Evolutionary conservation across 148 eudicot genomes (phyloP).

Genomic region (Nepenthes mirabilis): DNA sequence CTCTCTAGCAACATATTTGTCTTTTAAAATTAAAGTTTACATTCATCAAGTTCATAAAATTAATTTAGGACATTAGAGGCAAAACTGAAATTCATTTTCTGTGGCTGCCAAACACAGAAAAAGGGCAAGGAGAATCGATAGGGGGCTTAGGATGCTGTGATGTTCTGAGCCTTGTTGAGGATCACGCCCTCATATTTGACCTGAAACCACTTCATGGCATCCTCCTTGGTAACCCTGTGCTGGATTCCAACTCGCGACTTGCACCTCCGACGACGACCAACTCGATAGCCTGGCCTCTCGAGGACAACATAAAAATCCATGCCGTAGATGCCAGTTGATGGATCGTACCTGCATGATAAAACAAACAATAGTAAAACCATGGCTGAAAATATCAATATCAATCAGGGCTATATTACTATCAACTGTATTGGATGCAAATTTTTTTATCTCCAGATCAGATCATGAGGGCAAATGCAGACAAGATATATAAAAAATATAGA

Average conservation of each 20-base stretch:
- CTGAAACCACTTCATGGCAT: slow-evolving; percentile 78
- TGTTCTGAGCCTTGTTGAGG: slow-evolving; percentile 52
- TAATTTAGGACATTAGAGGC: too few relatives aligned
- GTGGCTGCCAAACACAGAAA: background rate
- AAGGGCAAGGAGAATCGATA: background rate
- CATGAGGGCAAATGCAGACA: too few relatives aligned
- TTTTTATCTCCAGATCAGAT: too few relatives aligned
- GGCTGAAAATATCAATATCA: too few relatives aligned
- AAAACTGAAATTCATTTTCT: background rate
- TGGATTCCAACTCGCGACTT: slow-evolving; percentile 74
- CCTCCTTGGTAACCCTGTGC: slow-evolving; percentile 71
- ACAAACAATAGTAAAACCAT: background rate
- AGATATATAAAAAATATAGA: too few relatives aligned
- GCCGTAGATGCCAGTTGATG: slow-evolving; percentile 72
- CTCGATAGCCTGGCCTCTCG: slow-evolving; percentile 71
- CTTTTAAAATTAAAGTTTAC: too few relatives aligned
- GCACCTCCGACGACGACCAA: slow-evolving; percentile 70
- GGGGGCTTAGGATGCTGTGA: slow-evolving; percentile 12
- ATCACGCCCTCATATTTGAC: slow-evolving; percentile 67
- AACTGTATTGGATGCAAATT: too few relatives aligned
- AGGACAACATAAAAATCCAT: slow-evolving; percentile 69
- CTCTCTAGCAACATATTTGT: too few relatives aligned
- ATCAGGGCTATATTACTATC: too few relatives aligned
- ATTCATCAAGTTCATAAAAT: too few relatives aligned
- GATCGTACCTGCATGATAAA: slow-evolving; percentile 45